Evolutionary conservation across 1,284 basidiomycete species (phyloP).

Genomic region (Cryptococcus jaspeensis): DNA sequence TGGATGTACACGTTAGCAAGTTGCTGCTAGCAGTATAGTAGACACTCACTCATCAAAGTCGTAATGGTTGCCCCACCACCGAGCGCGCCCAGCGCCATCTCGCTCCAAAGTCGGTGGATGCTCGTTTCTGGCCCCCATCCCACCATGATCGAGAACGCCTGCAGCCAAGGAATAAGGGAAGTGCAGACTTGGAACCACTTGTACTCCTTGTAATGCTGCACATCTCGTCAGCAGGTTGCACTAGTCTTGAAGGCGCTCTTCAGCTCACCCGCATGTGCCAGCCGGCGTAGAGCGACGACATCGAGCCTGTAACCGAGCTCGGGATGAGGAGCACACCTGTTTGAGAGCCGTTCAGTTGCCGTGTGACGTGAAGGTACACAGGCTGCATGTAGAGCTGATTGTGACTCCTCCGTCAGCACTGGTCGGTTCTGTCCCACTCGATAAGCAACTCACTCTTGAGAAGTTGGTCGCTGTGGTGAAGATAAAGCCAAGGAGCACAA

Average conservation of each 20-base stretch:
- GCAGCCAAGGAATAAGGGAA: slow-evolving; percentile 27
- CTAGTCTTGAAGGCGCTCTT: too few species aligned
- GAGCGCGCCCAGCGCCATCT: slow-evolving; percentile 28
- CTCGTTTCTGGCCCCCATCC: slow-evolving; percentile 27
- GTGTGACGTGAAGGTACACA: slow-evolving; percentile 34
- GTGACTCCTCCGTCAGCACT: neutral
- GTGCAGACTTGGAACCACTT: slow-evolving; percentile 30
- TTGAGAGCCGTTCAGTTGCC: slow-evolving; percentile 27
- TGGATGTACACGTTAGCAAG: neutral
- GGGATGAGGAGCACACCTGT: slow-evolving; percentile 34
- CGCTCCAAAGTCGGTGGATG: slow-evolving; percentile 25
- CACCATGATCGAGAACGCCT: slow-evolving; percentile 26
- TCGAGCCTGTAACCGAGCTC: slow-evolving; percentile 23
- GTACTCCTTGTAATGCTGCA: slow-evolving; percentile 31
- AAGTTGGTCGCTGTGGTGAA: slow-evolving; percentile 24
- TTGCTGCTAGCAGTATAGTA: neutral
- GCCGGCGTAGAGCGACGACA: slow-evolving; percentile 32
- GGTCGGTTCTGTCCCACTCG: neutral
- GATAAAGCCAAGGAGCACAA: slow-evolving; percentile 25
- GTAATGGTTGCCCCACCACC: slow-evolving; percentile 31
- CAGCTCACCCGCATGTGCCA: slow-evolving; percentile 35
- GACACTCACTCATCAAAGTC: slow-evolving; percentile 15
- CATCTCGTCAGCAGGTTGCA: neutral
- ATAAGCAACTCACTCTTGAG: slow-evolving; percentile 20
- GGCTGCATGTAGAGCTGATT: slow-evolving; percentile 34